Base-by-base conservation (phyloP, 768 basidiomycete genomes). In the Cubamyces sp. region DNA sequence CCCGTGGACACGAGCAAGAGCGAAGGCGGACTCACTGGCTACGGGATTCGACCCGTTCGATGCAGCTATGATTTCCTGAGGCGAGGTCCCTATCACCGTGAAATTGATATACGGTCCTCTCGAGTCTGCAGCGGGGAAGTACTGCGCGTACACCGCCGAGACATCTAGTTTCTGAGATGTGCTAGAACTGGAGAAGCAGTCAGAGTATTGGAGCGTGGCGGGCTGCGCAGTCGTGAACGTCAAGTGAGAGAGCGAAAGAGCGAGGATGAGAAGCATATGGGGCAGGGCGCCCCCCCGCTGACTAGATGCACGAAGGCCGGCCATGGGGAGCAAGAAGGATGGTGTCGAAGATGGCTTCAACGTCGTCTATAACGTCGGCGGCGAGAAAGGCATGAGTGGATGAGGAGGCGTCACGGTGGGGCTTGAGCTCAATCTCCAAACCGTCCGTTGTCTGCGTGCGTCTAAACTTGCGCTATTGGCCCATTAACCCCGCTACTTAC, bases 141-240 rank as follows among this genome's bases (percentile, higher is more conserved):
- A 79, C 73, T 94, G 92, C 21, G 83, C 88, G 70, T 90, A 94
- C 46, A 94, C 85, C 34, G 82, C 82, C 62, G 84, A 80, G 59
- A 93, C 80, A 34, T 83, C 78, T 74, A 92, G 79, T 71, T 87
- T 89, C 73, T 81, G 81, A 46, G 80, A 73, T 34, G 70, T 66
- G 74, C 82, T 81, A 25, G 58, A 55, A 60, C 81, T 80, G 25
- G 76, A 71, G 74, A 85, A 92, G 74, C 92, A 94, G 73, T 92
- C 89, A n/a, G 74, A 68, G 72, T 86, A 92, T 47, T 77, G 77
- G 16, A 90, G 74, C 0, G 81, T 79, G 25, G 87, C 85, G 2
- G 90, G 89, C 69, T 87, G 85, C 39, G 75, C 74, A 37, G 58
- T 59, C 28, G 68, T 62, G 9, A 60, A 42, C 49, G 68, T 61